A percentile compares a stretch with the other conserved stretches of the same genome.
Conservation (phyloP, 345 rosid species). For the Syzygium jambos region DNA sequence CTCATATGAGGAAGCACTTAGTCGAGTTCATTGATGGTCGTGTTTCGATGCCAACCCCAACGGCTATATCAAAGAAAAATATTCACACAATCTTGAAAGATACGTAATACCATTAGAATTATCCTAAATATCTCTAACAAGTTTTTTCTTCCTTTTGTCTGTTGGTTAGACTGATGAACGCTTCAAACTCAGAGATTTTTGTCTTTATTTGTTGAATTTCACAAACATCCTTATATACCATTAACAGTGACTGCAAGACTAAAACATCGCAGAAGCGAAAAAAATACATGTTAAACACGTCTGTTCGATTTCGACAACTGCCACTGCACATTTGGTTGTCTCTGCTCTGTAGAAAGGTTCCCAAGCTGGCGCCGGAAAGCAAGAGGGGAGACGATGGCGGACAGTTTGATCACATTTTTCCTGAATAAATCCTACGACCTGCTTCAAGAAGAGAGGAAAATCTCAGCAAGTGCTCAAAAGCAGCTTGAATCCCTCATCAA, state of each 20-base stretch:
- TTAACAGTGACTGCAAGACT: no score
- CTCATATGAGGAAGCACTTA: no score
- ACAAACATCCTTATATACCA: no score
- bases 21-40: no score
- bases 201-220: not conserved
- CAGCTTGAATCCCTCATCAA: not conserved
- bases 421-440: not conserved
- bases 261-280: no score
- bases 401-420: not conserved
- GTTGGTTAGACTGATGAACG: not conserved
- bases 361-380: not conserved
- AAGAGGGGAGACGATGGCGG: not conserved
- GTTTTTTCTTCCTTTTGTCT: not conserved
- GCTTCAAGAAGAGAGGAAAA: not conserved
- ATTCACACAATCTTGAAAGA: no score
- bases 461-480: not conserved
- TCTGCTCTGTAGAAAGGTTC: not conserved
- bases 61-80: no score
- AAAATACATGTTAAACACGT: no score
- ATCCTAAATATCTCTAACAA: no score
- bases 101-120: no score
- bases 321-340: not conserved
- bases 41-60: no score
- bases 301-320: no score
- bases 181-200: not conserved